Evolutionary conservation across 108 stramenopile species (phyloP).

Genomic region (Cyclotella atomus): DNA sequence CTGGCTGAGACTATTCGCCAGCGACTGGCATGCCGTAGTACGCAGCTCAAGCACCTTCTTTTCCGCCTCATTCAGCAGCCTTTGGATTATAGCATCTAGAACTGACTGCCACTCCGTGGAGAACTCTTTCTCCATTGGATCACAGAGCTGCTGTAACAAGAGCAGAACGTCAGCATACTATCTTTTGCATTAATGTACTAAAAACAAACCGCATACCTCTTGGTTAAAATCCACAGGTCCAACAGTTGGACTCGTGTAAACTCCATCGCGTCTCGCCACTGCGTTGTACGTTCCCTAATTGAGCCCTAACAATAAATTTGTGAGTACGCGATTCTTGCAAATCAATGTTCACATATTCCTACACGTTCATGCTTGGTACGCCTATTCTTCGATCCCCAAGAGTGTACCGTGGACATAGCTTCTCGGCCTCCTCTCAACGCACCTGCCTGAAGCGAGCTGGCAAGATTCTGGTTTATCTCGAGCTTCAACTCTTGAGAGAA

Average conservation of each 20-base stretch:
- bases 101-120: slow-evolving; percentile 48
- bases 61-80: slow-evolving; percentile 19
- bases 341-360: no score
- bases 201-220: no score
- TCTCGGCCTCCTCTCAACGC: slow-evolving; percentile 35
- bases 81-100: slow-evolving; percentile 27
- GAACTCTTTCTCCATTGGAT: slow-evolving; percentile 55
- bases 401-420: slow-evolving; percentile 43
- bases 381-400: slow-evolving; percentile 50
- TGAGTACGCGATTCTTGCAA: no score
- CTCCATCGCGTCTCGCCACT: slow-evolving; percentile 46
- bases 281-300: slow-evolving; percentile 44
- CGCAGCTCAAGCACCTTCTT: slow-evolving; percentile 28
- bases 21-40: slow-evolving; percentile 9
- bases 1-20: slow-evolving; percentile 10
- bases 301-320: no score
- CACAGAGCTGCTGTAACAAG: slow-evolving; percentile 46
- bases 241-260: slow-evolving; percentile 38
- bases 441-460: slow-evolving; percentile 27
- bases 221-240: slow-evolving; percentile 49
- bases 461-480: slow-evolving; percentile 16
- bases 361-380: slow-evolving; percentile 34
- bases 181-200: no score
- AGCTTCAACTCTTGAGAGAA: slow-evolving; percentile 24
- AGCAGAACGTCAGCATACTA: no score